These are phyloP conservation scores for Annona squamosa DNA, from an alignment of 164 flowering plant genomes.

Conservation along the genomic window DNA sequence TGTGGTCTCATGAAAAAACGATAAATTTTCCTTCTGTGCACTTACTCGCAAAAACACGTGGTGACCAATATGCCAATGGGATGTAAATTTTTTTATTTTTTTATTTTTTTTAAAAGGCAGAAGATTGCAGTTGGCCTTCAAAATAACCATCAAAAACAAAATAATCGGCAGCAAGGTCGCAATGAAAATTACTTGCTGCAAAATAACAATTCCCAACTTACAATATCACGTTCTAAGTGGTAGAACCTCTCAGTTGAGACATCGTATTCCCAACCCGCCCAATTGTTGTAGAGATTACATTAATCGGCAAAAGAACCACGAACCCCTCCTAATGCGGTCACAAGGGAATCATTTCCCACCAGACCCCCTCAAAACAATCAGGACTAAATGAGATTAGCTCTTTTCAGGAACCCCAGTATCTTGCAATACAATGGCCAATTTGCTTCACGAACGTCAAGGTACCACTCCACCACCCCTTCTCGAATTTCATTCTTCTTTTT, in stretches of 20 bases:
- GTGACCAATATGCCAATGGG: too few species aligned
- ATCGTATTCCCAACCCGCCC: background rate
- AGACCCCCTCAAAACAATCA: background rate
- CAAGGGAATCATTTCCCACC: background rate
- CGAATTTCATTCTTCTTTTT: conserved; percentile 32
- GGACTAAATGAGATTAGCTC: conserved; percentile 57
- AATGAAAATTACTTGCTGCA: background rate
- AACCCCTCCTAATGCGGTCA: background rate
- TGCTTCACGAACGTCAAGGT: conserved; percentile 56
- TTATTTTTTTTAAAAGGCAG: too few species aligned
- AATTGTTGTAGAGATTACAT: background rate
- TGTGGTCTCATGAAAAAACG: too few species aligned
- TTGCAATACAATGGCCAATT: conserved; percentile 86
- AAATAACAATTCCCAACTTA: background rate
- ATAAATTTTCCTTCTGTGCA: too few species aligned
- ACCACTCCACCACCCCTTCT: conserved; percentile 49
- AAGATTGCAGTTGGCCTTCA: background rate
- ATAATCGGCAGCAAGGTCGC: background rate
- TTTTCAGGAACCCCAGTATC: conserved; percentile 68
- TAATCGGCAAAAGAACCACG: background rate
- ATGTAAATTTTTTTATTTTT: too few species aligned
- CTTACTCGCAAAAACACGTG: too few species aligned
- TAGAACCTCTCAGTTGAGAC: background rate
- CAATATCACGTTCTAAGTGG: background rate
- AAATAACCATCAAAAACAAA: background rate